Evolutionary conservation across 495 filamentous ascomycete species (phyloP).

Genomic region (Darksidea phi): DNA sequence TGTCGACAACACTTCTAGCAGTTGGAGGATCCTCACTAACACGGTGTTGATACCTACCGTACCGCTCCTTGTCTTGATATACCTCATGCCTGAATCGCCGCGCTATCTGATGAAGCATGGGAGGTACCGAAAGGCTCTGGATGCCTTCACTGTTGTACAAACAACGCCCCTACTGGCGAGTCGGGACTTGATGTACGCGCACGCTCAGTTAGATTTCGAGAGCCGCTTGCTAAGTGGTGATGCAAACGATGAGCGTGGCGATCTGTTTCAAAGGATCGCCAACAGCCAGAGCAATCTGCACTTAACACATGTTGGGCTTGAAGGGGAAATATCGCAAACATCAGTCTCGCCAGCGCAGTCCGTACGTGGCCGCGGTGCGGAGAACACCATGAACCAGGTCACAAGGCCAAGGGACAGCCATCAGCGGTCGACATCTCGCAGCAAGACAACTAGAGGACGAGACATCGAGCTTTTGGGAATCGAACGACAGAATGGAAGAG

Average conservation of each 20-base stretch:
- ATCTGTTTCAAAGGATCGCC: constrained; percentile 1
- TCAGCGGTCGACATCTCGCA: background rate
- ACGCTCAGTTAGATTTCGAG: constrained; percentile 20
- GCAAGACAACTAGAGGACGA: background rate
- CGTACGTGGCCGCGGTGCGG: background rate
- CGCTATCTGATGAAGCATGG: constrained; percentile 24
- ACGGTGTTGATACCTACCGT: constrained; percentile 16
- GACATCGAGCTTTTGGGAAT: constrained; percentile 5
- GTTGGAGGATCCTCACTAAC: constrained; percentile 18
- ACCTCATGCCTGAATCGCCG: constrained; percentile 18
- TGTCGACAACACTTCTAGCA: background rate
- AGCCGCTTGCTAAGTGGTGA: constrained; percentile 10
- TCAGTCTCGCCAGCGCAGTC: background rate
- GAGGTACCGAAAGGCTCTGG: constrained; percentile 7
- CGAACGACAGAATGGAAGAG: background rate
- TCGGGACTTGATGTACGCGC: constrained; percentile 19
- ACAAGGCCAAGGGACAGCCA: constrained; percentile 4
- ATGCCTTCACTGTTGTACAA: constrained; percentile 11
- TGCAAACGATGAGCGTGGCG: constrained; percentile 5
- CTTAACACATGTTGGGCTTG: background rate
- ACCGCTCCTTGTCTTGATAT: constrained; percentile 14
- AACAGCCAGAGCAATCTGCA: background rate
- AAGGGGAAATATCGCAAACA: background rate
- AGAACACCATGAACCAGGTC: background rate
- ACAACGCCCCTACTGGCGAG: constrained; percentile 16